Percentiles rank a stretch among this genome's conserved stretches.
These are phyloP conservation scores for Paramyrothecium sp. DNA, from an alignment of 2,329 filamentous ascomycete genomes.

Conservation along the genomic window DNA sequence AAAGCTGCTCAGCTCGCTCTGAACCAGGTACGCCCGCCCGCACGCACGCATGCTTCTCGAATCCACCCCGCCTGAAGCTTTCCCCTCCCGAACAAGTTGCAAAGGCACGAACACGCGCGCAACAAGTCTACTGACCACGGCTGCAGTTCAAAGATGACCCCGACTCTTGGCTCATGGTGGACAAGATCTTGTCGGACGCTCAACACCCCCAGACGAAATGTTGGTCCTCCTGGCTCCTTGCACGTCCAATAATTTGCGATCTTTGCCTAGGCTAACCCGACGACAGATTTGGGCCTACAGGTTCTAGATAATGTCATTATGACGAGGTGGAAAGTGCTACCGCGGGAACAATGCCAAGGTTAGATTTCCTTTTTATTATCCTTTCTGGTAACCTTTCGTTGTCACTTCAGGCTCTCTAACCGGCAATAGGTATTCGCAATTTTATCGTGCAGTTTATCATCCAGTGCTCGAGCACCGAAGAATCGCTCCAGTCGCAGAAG, in stretches of 20 bases:
- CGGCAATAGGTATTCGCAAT: slow-evolving; percentile 81
- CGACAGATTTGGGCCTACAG: slow-evolving; percentile 78
- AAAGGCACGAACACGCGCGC: slow-evolving; percentile 2
- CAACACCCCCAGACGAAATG: slow-evolving; percentile 96
- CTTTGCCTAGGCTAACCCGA: neutral
- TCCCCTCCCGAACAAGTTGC: neutral
- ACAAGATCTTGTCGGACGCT: slow-evolving; percentile 92
- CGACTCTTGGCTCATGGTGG: slow-evolving; percentile 95
- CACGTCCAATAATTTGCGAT: slow-evolving; percentile 6
- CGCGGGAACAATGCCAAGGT: slow-evolving; percentile 92
- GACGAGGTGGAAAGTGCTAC: slow-evolving; percentile 98
- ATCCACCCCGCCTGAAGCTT: neutral
- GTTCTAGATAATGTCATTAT: slow-evolving; percentile 98
- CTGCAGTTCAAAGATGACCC: slow-evolving; percentile 96
- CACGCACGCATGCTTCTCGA: neutral
- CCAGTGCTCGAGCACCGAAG: slow-evolving; percentile 85
- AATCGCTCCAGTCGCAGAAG: slow-evolving; percentile 78
- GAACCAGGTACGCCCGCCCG: slow-evolving; percentile 70
- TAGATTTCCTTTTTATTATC: slow-evolving; percentile 25
- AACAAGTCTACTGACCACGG: slow-evolving; percentile 11
- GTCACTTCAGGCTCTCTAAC: neutral
- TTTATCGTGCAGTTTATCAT: slow-evolving; percentile 99
- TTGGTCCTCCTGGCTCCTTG: slow-evolving; percentile 42
- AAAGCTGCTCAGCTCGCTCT: slow-evolving; percentile 90
- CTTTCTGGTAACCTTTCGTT: slow-evolving; percentile 5